Conservation (phyloP, 345 rosid species). For the Camelina laxa region DNA sequence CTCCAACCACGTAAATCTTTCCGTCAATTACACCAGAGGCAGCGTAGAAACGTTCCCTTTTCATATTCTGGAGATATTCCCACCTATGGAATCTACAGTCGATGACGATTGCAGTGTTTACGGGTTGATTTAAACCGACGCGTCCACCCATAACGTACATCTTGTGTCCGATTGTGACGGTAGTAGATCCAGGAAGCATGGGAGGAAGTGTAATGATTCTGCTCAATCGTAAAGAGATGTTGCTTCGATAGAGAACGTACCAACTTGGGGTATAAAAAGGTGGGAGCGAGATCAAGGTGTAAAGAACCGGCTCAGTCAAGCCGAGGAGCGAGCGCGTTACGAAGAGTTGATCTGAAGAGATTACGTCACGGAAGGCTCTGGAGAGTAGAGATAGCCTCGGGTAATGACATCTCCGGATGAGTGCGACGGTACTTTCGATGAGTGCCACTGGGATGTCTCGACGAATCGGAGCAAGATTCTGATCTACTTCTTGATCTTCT, state of each 20-base stretch:
- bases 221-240: too few species aligned
- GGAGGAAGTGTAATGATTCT: too few species aligned
- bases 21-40: constrained; percentile 14
- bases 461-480: too few species aligned
- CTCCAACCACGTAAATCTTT: constrained; percentile 24
- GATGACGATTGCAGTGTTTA: neutral
- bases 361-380: neutral
- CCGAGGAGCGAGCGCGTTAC: too few species aligned
- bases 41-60: neutral
- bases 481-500: too few species aligned
- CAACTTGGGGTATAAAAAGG: too few species aligned
- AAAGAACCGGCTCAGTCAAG: too few species aligned
- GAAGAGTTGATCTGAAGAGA: neutral
- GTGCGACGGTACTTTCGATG: neutral
- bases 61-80: neutral
- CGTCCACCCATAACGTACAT: too few species aligned
- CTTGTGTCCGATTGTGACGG: too few species aligned
- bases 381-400: neutral
- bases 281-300: too few species aligned
- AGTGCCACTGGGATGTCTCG: neutral
- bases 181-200: too few species aligned
- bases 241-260: too few species aligned
- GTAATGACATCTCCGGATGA: neutral
- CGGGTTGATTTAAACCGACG: accelerated
- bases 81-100: neutral